phyloP scores from a whole-genome alignment of 139 green algal species.

The Chloropicon primus region DNA sequence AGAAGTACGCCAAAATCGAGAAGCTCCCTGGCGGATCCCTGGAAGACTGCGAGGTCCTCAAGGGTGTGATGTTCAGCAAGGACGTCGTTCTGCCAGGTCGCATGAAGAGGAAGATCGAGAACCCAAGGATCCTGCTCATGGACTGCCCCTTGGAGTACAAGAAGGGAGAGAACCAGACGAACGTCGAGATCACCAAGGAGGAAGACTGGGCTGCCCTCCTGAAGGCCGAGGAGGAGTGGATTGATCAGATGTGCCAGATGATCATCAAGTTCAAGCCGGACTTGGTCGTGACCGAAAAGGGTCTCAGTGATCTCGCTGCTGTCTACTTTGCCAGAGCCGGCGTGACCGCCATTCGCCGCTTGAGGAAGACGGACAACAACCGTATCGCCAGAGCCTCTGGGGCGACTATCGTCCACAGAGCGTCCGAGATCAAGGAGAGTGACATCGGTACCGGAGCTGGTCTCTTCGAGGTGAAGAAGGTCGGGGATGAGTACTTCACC shows the following conservation, averaged over 20 bases:
- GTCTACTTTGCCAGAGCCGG: constrained; percentile 75
- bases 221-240: constrained; percentile 92
- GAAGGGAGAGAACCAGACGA: constrained; percentile 98
- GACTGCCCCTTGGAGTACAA: constrained; percentile 99
- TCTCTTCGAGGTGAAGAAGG: constrained; percentile 93
- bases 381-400: constrained; percentile 72
- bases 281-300: constrained; percentile 91
- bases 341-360: constrained; percentile 85
- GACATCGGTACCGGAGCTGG: constrained; percentile 79
- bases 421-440: constrained; percentile 72
- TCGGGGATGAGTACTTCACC: constrained; percentile 96
- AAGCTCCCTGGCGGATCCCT: constrained; percentile 84
- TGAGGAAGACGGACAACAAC: constrained; percentile 99
- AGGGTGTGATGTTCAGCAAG: constrained; percentile 98
- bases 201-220: constrained; percentile 89
- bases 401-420: constrained; percentile 88
- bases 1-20: constrained; percentile 97
- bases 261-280: constrained; percentile 91
- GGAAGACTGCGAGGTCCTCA: constrained; percentile 67
- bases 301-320: constrained; percentile 80
- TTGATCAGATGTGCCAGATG: constrained; percentile 53
- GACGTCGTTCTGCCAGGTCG: constrained; percentile 88
- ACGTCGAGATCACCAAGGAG: constrained; percentile 93
- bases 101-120: constrained; percentile 84
- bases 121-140: constrained; percentile 91